Conservation (phyloP, 345 rosid species). For the Citrus australasica region DNA sequence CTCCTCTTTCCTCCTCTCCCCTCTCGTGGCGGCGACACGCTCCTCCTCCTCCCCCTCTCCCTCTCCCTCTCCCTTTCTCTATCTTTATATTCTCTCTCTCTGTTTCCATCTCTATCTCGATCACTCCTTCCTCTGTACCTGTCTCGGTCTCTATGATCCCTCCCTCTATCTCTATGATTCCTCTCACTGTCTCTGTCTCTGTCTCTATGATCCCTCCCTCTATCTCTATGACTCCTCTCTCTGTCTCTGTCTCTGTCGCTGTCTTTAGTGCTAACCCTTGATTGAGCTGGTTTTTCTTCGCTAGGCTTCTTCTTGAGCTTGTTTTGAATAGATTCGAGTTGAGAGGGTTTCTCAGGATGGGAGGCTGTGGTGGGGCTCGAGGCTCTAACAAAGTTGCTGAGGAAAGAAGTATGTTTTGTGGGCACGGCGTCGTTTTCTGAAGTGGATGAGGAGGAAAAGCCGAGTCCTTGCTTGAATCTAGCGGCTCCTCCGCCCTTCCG, state of each 20-base stretch:
- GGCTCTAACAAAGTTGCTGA: slow-evolving; percentile 67
- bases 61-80: slow-evolving; percentile 35
- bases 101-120: no score
- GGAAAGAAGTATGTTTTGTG: slow-evolving; percentile 57
- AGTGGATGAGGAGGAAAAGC: slow-evolving; percentile 52
- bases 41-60: slow-evolving; percentile 41
- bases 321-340: slow-evolving; percentile 60
- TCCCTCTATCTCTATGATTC: slow-evolving; percentile 31
- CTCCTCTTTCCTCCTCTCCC: slow-evolving; percentile 25
- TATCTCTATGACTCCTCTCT: slow-evolving; percentile 29
- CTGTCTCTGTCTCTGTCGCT: slow-evolving; percentile 20
- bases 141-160: slow-evolving; percentile 19
- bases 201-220: slow-evolving; percentile 25
- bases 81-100: no score
- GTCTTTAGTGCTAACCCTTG: slow-evolving; percentile 28
- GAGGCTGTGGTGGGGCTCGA: slow-evolving; percentile 52
- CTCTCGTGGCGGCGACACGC: slow-evolving; percentile 32
- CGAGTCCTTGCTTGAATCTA: slow-evolving; percentile 93
- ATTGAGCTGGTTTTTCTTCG: slow-evolving; percentile 11
- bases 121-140: slow-evolving; percentile 5
- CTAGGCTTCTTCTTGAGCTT: slow-evolving; percentile 59
- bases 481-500: slow-evolving; percentile 96
- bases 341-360: slow-evolving; percentile 52
- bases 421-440: slow-evolving; percentile 27
- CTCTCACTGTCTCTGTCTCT: no score